Percentiles rank a stretch among this genome's conserved stretches.
These are phyloP conservation scores for Sclerotinia borealis DNA, from an alignment of 2,329 filamentous ascomycete genomes.

Conservation along the genomic window DNA sequence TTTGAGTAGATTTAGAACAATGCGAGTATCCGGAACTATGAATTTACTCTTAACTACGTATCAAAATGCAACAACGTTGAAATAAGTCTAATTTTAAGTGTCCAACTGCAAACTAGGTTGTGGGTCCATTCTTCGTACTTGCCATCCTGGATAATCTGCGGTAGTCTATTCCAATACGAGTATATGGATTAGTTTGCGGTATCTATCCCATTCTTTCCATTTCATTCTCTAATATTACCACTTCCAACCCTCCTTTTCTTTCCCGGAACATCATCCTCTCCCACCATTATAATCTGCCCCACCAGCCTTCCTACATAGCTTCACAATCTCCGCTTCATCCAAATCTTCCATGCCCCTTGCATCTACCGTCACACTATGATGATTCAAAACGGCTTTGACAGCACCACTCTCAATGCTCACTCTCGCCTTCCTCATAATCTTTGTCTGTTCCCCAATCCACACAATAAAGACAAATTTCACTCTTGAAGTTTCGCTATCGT, in stretches of 20 bases:
- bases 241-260: background rate
- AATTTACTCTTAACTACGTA: background rate
- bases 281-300: slow-evolving; percentile 68
- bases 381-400: slow-evolving; percentile 57
- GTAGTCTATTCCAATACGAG: background rate
- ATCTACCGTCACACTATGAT: slow-evolving; percentile 60
- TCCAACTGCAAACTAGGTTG: background rate
- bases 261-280: slow-evolving; percentile 33
- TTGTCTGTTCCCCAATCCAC: slow-evolving; percentile 61
- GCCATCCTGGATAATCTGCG: background rate
- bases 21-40: slow-evolving; percentile 11
- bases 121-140: background rate
- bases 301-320: slow-evolving; percentile 56
- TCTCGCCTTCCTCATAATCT: slow-evolving; percentile 64
- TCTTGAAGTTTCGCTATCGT: slow-evolving; percentile 62
- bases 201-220: background rate
- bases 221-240: slow-evolving; percentile 1
- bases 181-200: background rate
- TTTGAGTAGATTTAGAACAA: slow-evolving; percentile 13
- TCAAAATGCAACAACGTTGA: background rate
- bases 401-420: slow-evolving; percentile 61
- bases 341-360: slow-evolving; percentile 55
- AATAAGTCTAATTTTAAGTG: background rate
- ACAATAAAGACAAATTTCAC: slow-evolving; percentile 64
- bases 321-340: slow-evolving; percentile 54